Evolutionary conservation across 768 basidiomycete genomes (phyloP), one percentile per base, ranked within the genome.

Genomic region (Lentinula guzmanii): DNA sequence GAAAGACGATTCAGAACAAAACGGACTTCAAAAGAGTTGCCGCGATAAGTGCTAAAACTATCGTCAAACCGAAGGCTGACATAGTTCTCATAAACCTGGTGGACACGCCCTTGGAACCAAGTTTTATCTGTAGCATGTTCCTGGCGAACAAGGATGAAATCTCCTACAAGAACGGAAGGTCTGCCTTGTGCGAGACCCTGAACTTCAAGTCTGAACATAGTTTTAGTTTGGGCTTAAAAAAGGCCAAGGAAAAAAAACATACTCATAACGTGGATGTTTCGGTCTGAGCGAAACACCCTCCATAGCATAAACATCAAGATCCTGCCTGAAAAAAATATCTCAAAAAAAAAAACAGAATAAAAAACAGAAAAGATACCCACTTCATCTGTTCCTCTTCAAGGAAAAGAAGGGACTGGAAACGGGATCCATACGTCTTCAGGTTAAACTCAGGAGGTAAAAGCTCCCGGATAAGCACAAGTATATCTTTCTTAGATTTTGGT

Each of bases 1-100:
- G 84, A 76, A 21, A 82, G 68, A 13, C 85, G 79, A 63, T 85
- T 85, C 52, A 85, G 70, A 51, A 78, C 76, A 69, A 87, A 88
- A 2, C 78, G 77, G 3, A 86, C 82, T 59, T 83, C 79, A 68
- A 80, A 82, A 56, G 71, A 75, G 50, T 71, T 76, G 4, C 75
- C 75, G 41, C 63, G 65, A 64, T 72, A 74, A 31, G 68, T 70
- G 65, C 69, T 75, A 70, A 86, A 86, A 0, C 70, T 71, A 2
- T 74, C 68, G 54, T 76, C 67, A 69, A 87, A 84, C 33, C 72
- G 70, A 4, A 87, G 74, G 42, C 74, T 76, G 61, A 86, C 78
- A 52, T 77, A 65, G 16, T 69, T 68, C 43, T 74, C 67, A 31
- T 71, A 68, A 4, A 85, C 79, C 31, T 72, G 65, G 69, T 86